Conservation (phyloP, 202 grass and related monocot genomes). For the Saccharum hybrid region DNA sequence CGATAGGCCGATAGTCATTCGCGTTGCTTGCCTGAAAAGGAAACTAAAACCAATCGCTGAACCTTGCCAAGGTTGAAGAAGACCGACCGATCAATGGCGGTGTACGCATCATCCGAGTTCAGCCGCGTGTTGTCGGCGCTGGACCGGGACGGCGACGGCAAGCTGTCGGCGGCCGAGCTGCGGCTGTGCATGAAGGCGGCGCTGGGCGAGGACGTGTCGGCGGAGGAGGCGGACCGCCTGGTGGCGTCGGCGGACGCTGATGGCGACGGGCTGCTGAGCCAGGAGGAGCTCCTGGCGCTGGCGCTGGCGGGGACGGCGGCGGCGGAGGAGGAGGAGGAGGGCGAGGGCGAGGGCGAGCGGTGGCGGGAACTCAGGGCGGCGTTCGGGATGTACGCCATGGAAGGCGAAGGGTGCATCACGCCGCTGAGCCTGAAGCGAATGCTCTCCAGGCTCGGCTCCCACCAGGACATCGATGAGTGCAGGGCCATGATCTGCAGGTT, state of each 20-base stretch:
- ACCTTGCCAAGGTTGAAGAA: too few species aligned
- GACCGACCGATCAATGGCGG: too few species aligned
- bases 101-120: too few species aligned
- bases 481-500: constrained; percentile 58
- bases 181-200: background rate
- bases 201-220: constrained; percentile 23
- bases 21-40: too few species aligned
- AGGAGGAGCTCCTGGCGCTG: constrained; percentile 54
- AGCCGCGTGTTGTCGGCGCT: too few species aligned
- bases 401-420: constrained; percentile 60
- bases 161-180: too few species aligned
- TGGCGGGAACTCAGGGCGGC: constrained; percentile 41
- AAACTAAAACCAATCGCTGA: too few species aligned
- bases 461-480: too few species aligned
- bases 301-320: background rate
- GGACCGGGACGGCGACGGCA: too few species aligned
- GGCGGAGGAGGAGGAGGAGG: constrained; percentile 47
- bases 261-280: constrained; percentile 52
- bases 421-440: constrained; percentile 51
- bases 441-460: constrained; percentile 42
- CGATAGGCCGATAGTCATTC: too few species aligned
- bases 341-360: constrained; percentile 41
- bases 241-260: constrained; percentile 43
- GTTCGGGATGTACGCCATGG: constrained; percentile 54
- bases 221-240: constrained; percentile 33